Evolutionary conservation across 805 yeast genomes (phyloP).

Genomic region (Candida parachauliodes): DNA sequence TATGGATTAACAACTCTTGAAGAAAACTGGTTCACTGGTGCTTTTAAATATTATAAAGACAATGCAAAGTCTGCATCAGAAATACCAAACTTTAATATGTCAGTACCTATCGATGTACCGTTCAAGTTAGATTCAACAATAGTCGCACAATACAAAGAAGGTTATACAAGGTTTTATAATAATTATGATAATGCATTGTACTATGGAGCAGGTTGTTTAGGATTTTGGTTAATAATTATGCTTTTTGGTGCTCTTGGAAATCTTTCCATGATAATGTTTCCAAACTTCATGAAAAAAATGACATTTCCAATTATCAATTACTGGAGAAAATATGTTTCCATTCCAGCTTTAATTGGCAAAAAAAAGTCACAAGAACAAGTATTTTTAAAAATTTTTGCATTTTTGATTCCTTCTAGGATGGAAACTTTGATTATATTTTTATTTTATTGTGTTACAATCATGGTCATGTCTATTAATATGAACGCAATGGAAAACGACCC

Average conservation of each 20-base stretch:
- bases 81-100: slow-evolving; percentile 19
- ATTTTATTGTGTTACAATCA: slow-evolving; percentile 17
- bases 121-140: slow-evolving; percentile 16
- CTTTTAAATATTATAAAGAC: slow-evolving; percentile 14
- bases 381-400: slow-evolving; percentile 3
- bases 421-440: slow-evolving; percentile 27
- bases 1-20: slow-evolving; percentile 19
- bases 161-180: slow-evolving; percentile 18
- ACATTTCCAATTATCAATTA: slow-evolving; percentile 25
- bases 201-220: slow-evolving; percentile 39
- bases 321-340: slow-evolving; percentile 20
- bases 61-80: slow-evolving; percentile 16
- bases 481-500: slow-evolving; percentile 22
- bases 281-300: slow-evolving; percentile 25
- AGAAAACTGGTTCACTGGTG: slow-evolving; percentile 13
- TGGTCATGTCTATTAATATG: slow-evolving; percentile 18
- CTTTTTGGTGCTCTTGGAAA: slow-evolving; percentile 38
- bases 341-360: slow-evolving; percentile 24
- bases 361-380: slow-evolving; percentile 11
- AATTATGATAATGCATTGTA: slow-evolving; percentile 38
- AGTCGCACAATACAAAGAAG: slow-evolving; percentile 10
- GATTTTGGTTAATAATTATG: slow-evolving; percentile 47
- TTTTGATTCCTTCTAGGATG: slow-evolving; percentile 32
- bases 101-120: slow-evolving; percentile 21
- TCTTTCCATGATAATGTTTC: slow-evolving; percentile 39